Evolutionary conservation across 345 rosid species (phyloP), one percentile per base, ranked within the genome.

Genomic region (Populus ilicifolia): DNA sequence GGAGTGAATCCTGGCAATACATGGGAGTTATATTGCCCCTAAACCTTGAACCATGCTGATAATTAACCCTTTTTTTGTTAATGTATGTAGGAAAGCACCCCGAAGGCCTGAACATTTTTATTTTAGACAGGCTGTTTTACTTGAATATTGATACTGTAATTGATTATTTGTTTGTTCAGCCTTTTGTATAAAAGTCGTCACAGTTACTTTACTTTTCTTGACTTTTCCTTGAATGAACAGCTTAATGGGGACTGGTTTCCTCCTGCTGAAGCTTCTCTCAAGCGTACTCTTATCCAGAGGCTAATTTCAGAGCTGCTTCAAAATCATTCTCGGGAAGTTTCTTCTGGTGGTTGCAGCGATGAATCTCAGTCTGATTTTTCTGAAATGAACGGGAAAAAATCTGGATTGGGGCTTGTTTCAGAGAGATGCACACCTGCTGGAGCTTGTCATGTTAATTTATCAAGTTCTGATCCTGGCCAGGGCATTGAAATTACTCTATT

Each of bases 211-310:
- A 2, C 59, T 18, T 2, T 43, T 20, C 3, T 18, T 52, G n/a
- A 5, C 6, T 50, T 17, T 50, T 50, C 59, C 8, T 52, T 20
- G 2, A 52, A 52, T 72, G 76, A 67, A 56, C 95, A 96, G 99
- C 97, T 96, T 75, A 90, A 84, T 82, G 80, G 73, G 46, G 87
- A 89, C 76, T 96, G 99, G 99, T 96, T 96, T 80, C 96, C 84
- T 39, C 96, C 99, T 64, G 79, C 86, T 2, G 99, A 96, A 81
- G 99, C 94, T 56, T 96, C 96, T 69, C 87, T 93, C 75, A 96
- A 96, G 85, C 99, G 99, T 65, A 84, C 93, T 70, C 84, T 88
- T 46, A 96, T 96, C 76, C 90, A 93, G 89, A 88, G 85, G 81
- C 85, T 96, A 67, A 86, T 96, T 69, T 89, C 85, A 77, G 91